Evolutionary conservation across 129 eudicot genomes (phyloP).

Genomic region (Deinandra increscens): DNA sequence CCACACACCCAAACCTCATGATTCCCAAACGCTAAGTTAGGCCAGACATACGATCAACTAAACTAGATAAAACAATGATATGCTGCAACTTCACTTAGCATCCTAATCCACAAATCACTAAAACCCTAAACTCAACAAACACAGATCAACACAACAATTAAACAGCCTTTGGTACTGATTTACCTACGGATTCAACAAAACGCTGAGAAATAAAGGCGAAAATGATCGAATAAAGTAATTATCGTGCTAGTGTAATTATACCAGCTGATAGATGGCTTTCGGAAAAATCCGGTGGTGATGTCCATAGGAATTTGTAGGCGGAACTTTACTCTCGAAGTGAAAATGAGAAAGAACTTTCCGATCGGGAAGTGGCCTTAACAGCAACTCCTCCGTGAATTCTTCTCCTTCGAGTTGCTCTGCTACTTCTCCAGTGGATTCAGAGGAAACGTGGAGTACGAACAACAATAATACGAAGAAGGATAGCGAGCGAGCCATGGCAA

Average conservation of each 20-base stretch:
- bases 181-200: conserved; percentile 1
- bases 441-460: conserved; percentile 32
- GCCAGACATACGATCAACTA: not conserved
- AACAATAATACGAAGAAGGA: conserved; percentile 28
- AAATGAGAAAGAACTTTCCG: conserved; percentile 93
- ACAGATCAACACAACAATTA: not conserved
- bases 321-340: conserved; percentile 64
- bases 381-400: conserved; percentile 80
- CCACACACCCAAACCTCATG: not conserved
- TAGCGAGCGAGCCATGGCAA: conserved; percentile 35
- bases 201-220: not conserved
- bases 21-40: conserved; percentile 13
- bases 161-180: not conserved
- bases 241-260: conserved; percentile 20
- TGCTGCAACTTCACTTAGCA: not conserved
- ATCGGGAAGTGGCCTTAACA: conserved; percentile 88
- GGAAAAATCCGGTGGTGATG: conserved; percentile 86
- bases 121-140: conserved; percentile 27
- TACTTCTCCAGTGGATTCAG: conserved; percentile 35
- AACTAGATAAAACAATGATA: not conserved
- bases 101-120: conserved; percentile 23
- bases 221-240: not conserved
- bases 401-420: conserved; percentile 31
- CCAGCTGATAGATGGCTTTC: conserved; percentile 87
- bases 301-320: conserved; percentile 52